Conservation (phyloP, 345 rosid species). For the Draba incana region DNA sequence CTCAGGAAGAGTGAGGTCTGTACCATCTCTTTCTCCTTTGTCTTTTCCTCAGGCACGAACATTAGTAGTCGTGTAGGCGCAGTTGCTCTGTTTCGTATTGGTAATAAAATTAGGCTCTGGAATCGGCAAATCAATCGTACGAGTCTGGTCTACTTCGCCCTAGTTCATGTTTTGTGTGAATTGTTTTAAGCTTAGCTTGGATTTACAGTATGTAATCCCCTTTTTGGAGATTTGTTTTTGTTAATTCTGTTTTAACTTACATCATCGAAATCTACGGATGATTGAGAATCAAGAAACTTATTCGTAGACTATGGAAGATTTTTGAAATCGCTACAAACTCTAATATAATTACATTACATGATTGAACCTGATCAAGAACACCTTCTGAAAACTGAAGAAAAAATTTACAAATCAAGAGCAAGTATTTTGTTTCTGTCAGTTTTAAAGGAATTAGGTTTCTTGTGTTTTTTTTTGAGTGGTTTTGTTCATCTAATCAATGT, state of each 20-base stretch:
- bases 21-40: conserved; percentile 27
- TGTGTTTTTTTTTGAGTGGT: not conserved
- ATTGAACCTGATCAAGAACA: conserved; percentile 14
- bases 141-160: conserved; percentile 13
- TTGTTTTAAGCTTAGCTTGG: conserved; percentile 23
- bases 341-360: conserved; percentile 25
- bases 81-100: conserved; percentile 28
- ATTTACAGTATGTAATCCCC: conserved; percentile 7
- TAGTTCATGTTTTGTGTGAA: conserved; percentile 28
- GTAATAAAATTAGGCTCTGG: conserved; percentile 28
- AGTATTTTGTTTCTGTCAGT: not conserved
- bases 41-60: conserved; percentile 10
- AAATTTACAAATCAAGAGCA: not conserved
- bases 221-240: not conserved
- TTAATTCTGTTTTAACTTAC: not conserved
- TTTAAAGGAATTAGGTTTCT: not conserved
- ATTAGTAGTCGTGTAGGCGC: conserved; percentile 2
- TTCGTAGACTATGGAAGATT: conserved; percentile 1
- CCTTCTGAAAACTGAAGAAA: not conserved
- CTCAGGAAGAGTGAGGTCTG: conserved; percentile 63
- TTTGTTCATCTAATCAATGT: conserved; percentile 31
- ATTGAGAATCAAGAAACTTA: too few relatives aligned
- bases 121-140: conserved; percentile 14
- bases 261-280: not conserved
- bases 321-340: too few relatives aligned